Percentiles rank a stretch among this genome's conserved stretches.
Evolutionary conservation across 345 rosid genomes (phyloP).

Genomic region (Pistacia vera): DNA sequence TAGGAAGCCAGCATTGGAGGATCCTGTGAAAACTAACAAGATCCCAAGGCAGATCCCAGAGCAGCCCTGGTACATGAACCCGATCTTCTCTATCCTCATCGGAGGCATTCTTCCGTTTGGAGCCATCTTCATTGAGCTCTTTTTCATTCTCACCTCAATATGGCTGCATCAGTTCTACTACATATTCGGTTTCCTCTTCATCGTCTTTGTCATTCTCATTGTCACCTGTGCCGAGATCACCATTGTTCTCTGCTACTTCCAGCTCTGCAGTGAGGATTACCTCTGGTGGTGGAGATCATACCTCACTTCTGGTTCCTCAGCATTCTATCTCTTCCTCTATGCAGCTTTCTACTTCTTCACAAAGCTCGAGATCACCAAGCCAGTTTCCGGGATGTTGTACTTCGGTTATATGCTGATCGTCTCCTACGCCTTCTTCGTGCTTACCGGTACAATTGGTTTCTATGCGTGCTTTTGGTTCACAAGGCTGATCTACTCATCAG

Average conservation of each 20-base stretch:
- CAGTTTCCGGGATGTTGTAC: conserved; percentile 73
- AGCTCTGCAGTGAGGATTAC: conserved; percentile 92
- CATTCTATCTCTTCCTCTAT: conserved; percentile 83
- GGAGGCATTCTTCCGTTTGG: conserved; percentile 97
- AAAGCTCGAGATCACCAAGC: conserved; percentile 87
- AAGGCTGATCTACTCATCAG: conserved; percentile 84
- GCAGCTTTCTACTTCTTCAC: conserved; percentile 90
- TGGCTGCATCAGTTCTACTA: conserved; percentile 95
- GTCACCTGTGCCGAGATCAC: conserved; percentile 93
- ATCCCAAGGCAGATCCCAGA: conserved; percentile 86
- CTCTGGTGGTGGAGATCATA: conserved; percentile 99
- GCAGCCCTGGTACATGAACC: conserved; percentile 93
- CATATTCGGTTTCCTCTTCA: conserved; percentile 90
- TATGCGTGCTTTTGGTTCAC: conserved; percentile 94
- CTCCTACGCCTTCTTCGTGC: conserved; percentile 77
- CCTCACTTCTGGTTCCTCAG: conserved; percentile 87
- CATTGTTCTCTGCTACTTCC: conserved; percentile 91
- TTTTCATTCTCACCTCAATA: conserved; percentile 89
- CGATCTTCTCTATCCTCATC: conserved; percentile 70
- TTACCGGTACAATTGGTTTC: conserved; percentile 83
- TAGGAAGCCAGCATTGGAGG: conserved; percentile 68
- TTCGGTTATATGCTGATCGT: conserved; percentile 88
- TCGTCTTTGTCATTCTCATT: conserved; percentile 74
- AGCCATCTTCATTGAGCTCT: conserved; percentile 92
- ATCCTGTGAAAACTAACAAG: conserved; percentile 88